Percentiles rank a stretch among this genome's conserved stretches.
Evolutionary conservation across 2,329 filamentous ascomycete genomes (phyloP).

Genomic region (Huntiella bhutanensis): DNA sequence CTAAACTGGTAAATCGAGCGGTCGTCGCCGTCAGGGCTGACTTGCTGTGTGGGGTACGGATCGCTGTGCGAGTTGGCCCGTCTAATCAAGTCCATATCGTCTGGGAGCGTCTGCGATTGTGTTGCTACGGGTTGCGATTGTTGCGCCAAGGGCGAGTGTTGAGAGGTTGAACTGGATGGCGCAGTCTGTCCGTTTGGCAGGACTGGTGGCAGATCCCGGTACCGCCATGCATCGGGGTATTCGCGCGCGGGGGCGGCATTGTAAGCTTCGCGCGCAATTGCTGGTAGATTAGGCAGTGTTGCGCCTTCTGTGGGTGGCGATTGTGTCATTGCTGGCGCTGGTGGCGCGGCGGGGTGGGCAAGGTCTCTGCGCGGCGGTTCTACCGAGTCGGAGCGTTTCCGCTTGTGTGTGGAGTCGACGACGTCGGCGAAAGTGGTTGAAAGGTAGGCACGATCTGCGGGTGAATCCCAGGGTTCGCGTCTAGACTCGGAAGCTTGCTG

Average conservation of each 20-base stretch:
- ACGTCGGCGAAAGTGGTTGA: constrained; percentile 7
- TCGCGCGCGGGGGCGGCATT: constrained; percentile 22
- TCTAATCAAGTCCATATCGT: constrained; percentile 29
- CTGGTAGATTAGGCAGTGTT: constrained; percentile 2
- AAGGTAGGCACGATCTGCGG: constrained; percentile 6
- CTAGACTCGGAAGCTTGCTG: constrained; percentile 2
- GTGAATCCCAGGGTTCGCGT: constrained; percentile 10
- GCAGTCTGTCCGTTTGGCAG: background rate
- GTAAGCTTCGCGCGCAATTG: constrained; percentile 20
- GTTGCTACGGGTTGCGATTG: constrained; percentile 2
- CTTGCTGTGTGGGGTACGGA: constrained; percentile 19
- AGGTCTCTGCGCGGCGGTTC: constrained; percentile 27
- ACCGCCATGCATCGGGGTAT: constrained; percentile 31
- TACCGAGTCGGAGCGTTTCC: constrained; percentile 49
- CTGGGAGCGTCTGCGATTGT: constrained; percentile 27
- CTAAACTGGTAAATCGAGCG: constrained; percentile 22
- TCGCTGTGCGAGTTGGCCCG: constrained; percentile 30
- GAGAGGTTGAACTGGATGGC: background rate
- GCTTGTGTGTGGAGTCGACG: constrained; percentile 36
- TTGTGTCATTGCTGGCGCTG: background rate
- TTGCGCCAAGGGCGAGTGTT: constrained; percentile 15
- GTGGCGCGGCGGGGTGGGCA: constrained; percentile 13
- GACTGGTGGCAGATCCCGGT: constrained; percentile 27
- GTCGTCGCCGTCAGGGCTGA: constrained; percentile 6
- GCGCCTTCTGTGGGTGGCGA: background rate